Percentiles rank a stretch among this genome's conserved stretches.
These are phyloP conservation scores for Candida tibetensis DNA, from an alignment of 805 yeast genomes.

Conservation along the genomic window DNA sequence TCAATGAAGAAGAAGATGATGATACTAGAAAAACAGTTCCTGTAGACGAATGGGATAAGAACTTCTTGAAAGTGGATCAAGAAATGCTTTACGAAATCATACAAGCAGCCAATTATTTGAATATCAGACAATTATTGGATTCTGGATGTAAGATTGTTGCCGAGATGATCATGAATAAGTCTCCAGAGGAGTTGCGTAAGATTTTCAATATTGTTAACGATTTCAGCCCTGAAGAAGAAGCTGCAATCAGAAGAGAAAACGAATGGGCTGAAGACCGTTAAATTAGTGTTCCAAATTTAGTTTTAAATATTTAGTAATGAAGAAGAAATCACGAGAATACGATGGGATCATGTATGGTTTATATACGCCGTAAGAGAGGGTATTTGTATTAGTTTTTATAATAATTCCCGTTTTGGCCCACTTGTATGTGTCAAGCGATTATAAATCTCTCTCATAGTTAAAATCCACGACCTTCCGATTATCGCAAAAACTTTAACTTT, in stretches of 20 bases:
- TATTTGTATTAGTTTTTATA: not conserved
- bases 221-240: conserved; percentile 84
- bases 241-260: conserved; percentile 81
- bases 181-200: conserved; percentile 77
- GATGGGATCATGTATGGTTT: no score
- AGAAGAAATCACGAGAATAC: not conserved
- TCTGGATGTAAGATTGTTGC: conserved; percentile 82
- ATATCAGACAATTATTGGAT: conserved; percentile 70
- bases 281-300: no score
- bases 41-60: conserved; percentile 93
- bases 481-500: conserved; percentile 5
- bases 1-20: conserved; percentile 76
- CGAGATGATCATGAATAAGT: conserved; percentile 76
- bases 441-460: no score
- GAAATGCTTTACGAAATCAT: conserved; percentile 82
- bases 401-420: not conserved
- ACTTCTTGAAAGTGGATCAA: conserved; percentile 89
- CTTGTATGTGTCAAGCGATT: no score
- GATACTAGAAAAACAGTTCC: conserved; percentile 87
- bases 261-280: conserved; percentile 90
- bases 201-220: conserved; percentile 80
- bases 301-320: not conserved
- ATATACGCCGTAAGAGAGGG: no score
- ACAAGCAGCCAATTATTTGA: conserved; percentile 75
- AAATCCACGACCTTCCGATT: conserved; percentile 5